Conservation (phyloP, 164 flowering plant species). For the Chimonanthus salicifolius region DNA sequence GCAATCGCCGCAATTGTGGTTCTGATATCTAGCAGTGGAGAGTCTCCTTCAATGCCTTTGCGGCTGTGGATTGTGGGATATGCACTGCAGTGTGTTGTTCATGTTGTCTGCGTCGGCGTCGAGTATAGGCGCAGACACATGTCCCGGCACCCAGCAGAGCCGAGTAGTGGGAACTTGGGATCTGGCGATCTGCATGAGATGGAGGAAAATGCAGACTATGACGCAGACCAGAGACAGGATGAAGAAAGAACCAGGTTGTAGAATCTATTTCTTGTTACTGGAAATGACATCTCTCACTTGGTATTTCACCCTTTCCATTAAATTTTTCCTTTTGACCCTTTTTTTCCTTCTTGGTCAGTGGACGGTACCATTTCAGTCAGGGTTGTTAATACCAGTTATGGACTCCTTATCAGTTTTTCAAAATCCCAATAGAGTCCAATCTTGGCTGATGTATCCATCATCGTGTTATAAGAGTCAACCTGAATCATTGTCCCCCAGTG, state of each 20-base stretch:
- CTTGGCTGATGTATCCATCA: too few relatives aligned
- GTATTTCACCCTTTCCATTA: not conserved
- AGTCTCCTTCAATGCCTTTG: slow-evolving; percentile 36
- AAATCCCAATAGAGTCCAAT: too few relatives aligned
- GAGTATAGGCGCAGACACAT: slow-evolving; percentile 37
- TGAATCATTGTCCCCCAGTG: too few relatives aligned
- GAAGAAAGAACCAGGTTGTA: slow-evolving; percentile 40
- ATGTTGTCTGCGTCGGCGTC: slow-evolving; percentile 37
- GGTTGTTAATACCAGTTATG: too few relatives aligned
- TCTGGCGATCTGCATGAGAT: slow-evolving; percentile 1
- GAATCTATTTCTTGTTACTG: not conserved
- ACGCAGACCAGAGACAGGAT: slow-evolving; percentile 22
- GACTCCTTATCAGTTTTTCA: too few relatives aligned
- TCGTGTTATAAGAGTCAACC: too few relatives aligned
- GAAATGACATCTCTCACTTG: not conserved
- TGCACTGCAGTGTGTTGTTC: slow-evolving; percentile 40
- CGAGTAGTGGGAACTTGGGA: slow-evolving; percentile 8
- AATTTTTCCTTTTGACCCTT: not conserved
- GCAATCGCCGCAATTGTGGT: slow-evolving; percentile 30
- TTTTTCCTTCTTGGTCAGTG: not conserved
- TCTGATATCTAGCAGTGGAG: slow-evolving; percentile 31
- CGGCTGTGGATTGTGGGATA: slow-evolving; percentile 60
- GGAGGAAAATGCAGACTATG: slow-evolving; percentile 20
- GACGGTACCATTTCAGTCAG: not conserved
- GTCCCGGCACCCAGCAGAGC: not conserved